phyloP scores from a whole-genome alignment of 768 basidiomycete genomes.

The Xerocomellus intermedius region DNA sequence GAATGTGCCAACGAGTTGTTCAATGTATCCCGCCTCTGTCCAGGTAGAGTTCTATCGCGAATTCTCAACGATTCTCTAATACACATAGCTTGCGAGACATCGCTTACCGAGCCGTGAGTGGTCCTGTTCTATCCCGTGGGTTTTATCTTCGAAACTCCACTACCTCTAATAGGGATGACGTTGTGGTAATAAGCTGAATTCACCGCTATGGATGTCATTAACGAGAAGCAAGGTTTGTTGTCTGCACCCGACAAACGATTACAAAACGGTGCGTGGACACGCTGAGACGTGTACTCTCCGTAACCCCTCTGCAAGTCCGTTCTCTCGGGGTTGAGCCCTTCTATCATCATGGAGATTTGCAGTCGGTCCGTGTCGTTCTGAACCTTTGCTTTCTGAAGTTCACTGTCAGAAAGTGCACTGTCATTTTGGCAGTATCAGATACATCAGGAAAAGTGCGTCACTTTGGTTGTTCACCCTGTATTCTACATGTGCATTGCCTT shows the following conservation, averaged over 20 bases:
- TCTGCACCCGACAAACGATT: constrained; percentile 83
- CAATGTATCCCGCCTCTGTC: constrained; percentile 72
- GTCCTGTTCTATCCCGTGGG: background rate
- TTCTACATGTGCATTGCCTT: constrained; percentile 1
- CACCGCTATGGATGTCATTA: background rate
- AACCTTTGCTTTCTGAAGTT: background rate
- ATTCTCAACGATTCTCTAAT: constrained; percentile 1
- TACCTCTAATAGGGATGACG: constrained; percentile 42
- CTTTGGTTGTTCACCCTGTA: background rate
- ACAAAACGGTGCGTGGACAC: constrained; percentile 73
- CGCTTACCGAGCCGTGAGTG: constrained; percentile 72
- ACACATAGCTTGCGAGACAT: constrained; percentile 73
- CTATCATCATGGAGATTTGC: constrained; percentile 77
- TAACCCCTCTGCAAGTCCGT: constrained; percentile 57
- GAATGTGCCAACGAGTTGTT: constrained; percentile 86
- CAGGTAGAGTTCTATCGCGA: constrained; percentile 44
- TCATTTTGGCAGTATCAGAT: constrained; percentile 92
- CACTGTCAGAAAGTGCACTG: constrained; percentile 52
- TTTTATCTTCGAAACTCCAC: background rate
- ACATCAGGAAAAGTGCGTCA: constrained; percentile 73
- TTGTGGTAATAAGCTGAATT: constrained; percentile 45
- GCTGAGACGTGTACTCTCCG: background rate
- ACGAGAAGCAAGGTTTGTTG: constrained; percentile 61
- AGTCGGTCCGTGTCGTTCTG: constrained; percentile 50
- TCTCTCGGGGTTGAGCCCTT: constrained; percentile 74